A percentile compares a stretch with the other conserved stretches of the same genome.
These are phyloP conservation scores for Parastagonospora nodorum DNA, from an alignment of 2,329 filamentous ascomycete species.

Conservation along the genomic window DNA sequence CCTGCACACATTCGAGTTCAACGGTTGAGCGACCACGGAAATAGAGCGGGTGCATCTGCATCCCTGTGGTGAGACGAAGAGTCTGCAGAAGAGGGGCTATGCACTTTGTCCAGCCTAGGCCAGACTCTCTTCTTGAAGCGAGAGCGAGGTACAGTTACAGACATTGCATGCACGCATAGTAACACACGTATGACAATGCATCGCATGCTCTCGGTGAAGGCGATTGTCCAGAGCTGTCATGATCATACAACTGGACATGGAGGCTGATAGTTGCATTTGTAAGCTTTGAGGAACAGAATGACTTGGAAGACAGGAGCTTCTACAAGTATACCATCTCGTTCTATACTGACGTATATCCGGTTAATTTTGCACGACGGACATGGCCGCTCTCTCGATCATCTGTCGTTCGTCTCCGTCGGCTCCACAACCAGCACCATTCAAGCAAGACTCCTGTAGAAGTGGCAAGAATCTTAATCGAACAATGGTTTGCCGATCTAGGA, in stretches of 20 bases:
- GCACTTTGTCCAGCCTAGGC: not conserved
- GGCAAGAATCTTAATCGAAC: not conserved
- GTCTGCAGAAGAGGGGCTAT: constrained; percentile 5
- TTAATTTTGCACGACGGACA: not conserved
- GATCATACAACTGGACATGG: not conserved
- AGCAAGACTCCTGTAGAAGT: not conserved
- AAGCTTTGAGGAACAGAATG: not conserved
- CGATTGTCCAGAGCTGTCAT: not conserved
- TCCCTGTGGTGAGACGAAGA: not conserved
- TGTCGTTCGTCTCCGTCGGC: constrained; percentile 7
- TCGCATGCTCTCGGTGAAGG: not conserved
- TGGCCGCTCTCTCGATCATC: not conserved
- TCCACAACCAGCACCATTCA: not conserved
- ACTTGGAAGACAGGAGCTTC: not conserved
- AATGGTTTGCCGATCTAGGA: constrained; percentile 12
- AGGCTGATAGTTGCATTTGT: not conserved
- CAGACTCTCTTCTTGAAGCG: not conserved
- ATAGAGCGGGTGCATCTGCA: constrained; percentile 7
- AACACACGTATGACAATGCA: not conserved
- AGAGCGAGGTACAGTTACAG: not conserved
- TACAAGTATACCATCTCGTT: not conserved
- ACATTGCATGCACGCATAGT: too few relatives aligned
- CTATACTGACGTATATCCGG: too few relatives aligned
- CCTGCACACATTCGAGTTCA: not conserved
- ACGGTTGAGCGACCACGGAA: not conserved